A percentile compares a stretch with the other conserved stretches of the same genome.
These are phyloP conservation scores for Boletus albobrunnescens DNA, from an alignment of 1,284 basidiomycete species.

Conservation along the genomic window DNA sequence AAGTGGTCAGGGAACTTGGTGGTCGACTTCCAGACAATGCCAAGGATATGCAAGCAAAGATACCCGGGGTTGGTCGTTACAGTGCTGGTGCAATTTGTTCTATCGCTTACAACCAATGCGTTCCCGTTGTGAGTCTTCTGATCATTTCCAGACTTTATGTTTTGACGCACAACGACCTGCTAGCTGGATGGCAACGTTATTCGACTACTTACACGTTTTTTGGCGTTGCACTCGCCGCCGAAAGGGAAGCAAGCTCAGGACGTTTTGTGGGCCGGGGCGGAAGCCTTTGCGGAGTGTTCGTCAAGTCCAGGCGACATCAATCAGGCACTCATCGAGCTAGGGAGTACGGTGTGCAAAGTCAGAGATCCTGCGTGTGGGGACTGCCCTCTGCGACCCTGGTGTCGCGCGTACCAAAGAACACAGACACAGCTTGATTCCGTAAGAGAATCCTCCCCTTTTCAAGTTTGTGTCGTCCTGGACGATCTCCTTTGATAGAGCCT, in stretches of 20 bases:
- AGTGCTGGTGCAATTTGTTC: conserved; percentile 88
- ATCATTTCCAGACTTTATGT: background rate
- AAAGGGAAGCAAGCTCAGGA: conserved; percentile 76
- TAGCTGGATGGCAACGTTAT: conserved; percentile 92
- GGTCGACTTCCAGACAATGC: conserved; percentile 79
- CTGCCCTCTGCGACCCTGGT: conserved; percentile 71
- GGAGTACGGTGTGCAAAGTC: conserved; percentile 87
- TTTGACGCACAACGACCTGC: background rate
- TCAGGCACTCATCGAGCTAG: conserved; percentile 84
- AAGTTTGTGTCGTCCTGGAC: background rate
- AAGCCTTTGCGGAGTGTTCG: conserved; percentile 56
- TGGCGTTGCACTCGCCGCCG: conserved; percentile 78
- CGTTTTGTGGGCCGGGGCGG: conserved; percentile 78
- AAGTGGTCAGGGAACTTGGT: conserved; percentile 61
- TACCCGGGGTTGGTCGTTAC: conserved; percentile 90
- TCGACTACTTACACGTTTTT: conserved; percentile 73
- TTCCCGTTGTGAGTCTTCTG: conserved; percentile 66
- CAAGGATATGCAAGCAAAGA: conserved; percentile 75
- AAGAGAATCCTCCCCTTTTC: background rate
- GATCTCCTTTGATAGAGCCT: conserved; percentile 6
- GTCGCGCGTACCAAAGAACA: conserved; percentile 54
- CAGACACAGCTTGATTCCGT: conserved; percentile 11
- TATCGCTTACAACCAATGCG: conserved; percentile 83
- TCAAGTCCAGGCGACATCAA: conserved; percentile 77
- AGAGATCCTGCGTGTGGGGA: conserved; percentile 67